A percentile compares a stretch with the other conserved stretches of the same genome.
Evolutionary conservation across 129 eudicot genomes (phyloP).

Genomic region (Logfia minima): DNA sequence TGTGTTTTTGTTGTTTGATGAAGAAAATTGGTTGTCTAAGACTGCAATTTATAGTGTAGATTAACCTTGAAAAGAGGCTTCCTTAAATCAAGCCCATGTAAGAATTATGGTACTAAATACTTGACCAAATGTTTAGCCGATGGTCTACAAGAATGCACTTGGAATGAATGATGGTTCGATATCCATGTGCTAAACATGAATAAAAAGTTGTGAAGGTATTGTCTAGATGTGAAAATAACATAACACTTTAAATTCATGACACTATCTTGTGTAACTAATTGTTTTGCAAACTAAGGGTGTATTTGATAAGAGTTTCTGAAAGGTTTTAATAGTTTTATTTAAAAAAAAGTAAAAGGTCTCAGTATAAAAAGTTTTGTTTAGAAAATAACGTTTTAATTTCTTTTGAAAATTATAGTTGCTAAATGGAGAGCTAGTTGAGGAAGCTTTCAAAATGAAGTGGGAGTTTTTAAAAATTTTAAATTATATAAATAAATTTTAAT

Average conservation of each 20-base stretch:
- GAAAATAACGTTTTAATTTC: too few species aligned
- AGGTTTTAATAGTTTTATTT: too few species aligned
- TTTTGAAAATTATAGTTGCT: too few species aligned
- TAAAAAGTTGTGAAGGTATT: slow-evolving; percentile 6
- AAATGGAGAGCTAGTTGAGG: too few species aligned
- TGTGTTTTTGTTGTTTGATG: slow-evolving; percentile 15
- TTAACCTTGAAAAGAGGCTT: slow-evolving; percentile 23
- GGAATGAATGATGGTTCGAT: slow-evolving; percentile 24
- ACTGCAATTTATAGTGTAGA: slow-evolving; percentile 30
- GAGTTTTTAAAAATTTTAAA: too few species aligned
- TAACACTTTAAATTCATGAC: not conserved
- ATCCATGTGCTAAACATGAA: not conserved
- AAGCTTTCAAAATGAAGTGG: too few species aligned
- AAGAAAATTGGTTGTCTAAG: slow-evolving; percentile 10
- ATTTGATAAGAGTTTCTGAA: too few species aligned
- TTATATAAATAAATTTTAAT: too few species aligned
- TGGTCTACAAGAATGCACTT: slow-evolving; percentile 29
- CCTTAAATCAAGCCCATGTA: slow-evolving; percentile 36
- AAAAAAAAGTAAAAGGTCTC: too few species aligned
- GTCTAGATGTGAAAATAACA: not conserved
- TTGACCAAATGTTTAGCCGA: slow-evolving; percentile 37
- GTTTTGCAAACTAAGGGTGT: too few species aligned
- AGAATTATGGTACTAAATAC: slow-evolving; percentile 28
- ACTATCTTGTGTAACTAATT: too few species aligned
- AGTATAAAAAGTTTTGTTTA: too few species aligned